Base-by-base conservation (phyloP, 129 eudicot genomes). In the Ambrosia artemisiifolia region DNA sequence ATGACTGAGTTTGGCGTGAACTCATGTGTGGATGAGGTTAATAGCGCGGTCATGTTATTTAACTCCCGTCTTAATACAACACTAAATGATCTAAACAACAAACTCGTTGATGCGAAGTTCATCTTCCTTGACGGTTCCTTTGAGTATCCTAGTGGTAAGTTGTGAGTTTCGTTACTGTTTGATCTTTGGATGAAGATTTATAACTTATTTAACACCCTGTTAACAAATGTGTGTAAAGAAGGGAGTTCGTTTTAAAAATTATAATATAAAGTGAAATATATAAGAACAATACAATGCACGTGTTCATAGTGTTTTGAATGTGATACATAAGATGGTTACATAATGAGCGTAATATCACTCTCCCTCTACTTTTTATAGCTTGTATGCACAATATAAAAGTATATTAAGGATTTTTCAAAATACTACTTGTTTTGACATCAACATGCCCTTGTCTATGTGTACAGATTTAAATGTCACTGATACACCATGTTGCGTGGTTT, bases 11-110 rank as follows among this genome's bases (percentile, higher is more conserved):
- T 71, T 57, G 80, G 72, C 14, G 10, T 35, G 19, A 51, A 75
- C 59, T 13, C 80, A 24, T 85, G 86, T 16, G 78, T 72, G 28
- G 78, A 79, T 6, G 32, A 10, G 8, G 77, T 85, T 44, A 82
- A 76, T 55, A 18, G 3, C 9, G 84, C 80, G 2, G n/a, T 63
- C 48, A 2, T 17, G 64, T n/a, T 76, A 44, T 85, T 85, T 71
- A 85, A 85, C 63, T 9, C 63, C 0, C 70, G 53, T 60, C 81
- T 81, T 11, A 49, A 14, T 16, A 14, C 46, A 1, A 66, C 82
- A 9, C 16, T 82, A 6, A 30, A 75, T 35, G 74, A 80, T 19
- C 82, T 82, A 28, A 85, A 81, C 61, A 28, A 28, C 2, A 70
- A 51, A 35, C 63, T 77, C 32, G 3, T 59, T n/a, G 73, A 65